A percentile compares a stretch with the other conserved stretches of the same genome.
These are phyloP conservation scores for Leishmania major DNA, from an alignment of 208 protist species.

Conservation along the genomic window DNA sequence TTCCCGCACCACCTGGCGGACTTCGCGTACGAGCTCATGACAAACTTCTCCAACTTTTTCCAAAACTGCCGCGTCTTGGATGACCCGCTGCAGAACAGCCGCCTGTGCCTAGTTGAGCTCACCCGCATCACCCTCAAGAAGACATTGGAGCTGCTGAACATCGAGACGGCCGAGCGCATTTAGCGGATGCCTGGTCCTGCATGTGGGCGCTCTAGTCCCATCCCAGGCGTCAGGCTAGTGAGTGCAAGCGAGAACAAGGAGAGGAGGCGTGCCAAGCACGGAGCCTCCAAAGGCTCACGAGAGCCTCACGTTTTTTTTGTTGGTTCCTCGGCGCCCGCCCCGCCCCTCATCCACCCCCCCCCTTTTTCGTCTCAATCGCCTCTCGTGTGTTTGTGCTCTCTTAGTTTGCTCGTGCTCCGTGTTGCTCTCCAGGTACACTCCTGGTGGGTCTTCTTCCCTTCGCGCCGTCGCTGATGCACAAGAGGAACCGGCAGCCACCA, in stretches of 20 bases:
- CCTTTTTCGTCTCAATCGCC: background rate
- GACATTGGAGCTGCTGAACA: constrained; percentile 93
- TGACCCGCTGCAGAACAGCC: constrained; percentile 80
- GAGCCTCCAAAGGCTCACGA: background rate
- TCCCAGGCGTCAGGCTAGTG: background rate
- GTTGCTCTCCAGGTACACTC: background rate
- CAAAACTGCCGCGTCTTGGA: constrained; percentile 91
- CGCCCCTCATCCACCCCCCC: background rate
- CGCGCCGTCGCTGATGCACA: background rate
- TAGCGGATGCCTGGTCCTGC: constrained; percentile 21
- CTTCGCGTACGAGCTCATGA: constrained; percentile 95
- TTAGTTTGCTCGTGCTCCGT: constrained; percentile 8
- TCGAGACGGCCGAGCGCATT: constrained; percentile 87
- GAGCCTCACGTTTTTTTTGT: background rate
- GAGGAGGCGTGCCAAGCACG: background rate
- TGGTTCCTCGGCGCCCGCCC: background rate
- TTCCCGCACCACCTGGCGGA: constrained; percentile 95
- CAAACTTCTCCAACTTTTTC: constrained; percentile 96
- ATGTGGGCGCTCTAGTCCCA: background rate
- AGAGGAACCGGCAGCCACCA: background rate
- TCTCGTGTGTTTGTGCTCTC: constrained; percentile 4
- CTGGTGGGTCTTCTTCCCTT: background rate
- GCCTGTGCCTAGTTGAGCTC: constrained; percentile 92
- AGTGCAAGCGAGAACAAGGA: background rate
- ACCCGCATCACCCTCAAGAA: constrained; percentile 89